Conservation (phyloP, 306 rosid species). For the Alnus rubra region DNA sequence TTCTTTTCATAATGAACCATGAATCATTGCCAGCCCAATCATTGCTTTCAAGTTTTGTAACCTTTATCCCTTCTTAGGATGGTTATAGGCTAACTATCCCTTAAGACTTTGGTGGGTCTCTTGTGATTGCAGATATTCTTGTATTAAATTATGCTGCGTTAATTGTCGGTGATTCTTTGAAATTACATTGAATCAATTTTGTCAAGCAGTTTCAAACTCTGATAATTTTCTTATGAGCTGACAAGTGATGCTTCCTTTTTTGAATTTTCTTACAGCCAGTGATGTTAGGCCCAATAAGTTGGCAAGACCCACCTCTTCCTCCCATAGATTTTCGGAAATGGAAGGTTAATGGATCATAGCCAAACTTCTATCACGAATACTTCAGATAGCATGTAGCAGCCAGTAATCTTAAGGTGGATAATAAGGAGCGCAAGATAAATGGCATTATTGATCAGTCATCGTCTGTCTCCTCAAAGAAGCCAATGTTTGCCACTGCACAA, state of each 20-base stretch:
- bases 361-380: constrained; percentile 44
- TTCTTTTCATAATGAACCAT: constrained; percentile 38
- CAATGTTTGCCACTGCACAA: constrained; percentile 25
- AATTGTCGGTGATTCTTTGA: constrained; percentile 19
- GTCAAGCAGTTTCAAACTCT: constrained; percentile 23
- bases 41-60: constrained; percentile 27
- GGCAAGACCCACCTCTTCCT: constrained; percentile 45
- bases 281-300: constrained; percentile 76
- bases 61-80: constrained; percentile 25
- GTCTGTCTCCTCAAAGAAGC: constrained; percentile 43
- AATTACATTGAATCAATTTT: constrained; percentile 19
- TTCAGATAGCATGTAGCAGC: constrained; percentile 47
- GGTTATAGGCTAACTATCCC: constrained; percentile 33
- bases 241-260: constrained; percentile 38
- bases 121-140: constrained; percentile 3
- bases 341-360: constrained; percentile 61
- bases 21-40: constrained; percentile 20
- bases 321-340: constrained; percentile 61
- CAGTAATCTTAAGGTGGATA: constrained; percentile 43
- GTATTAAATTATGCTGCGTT: constrained; percentile 15
- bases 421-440: constrained; percentile 56
- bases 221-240: constrained; percentile 37
- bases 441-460: constrained; percentile 57
- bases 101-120: constrained; percentile 32
- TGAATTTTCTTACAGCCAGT: constrained; percentile 59